These are phyloP conservation scores for Poa pratensis DNA, from an alignment of 176 grass and related monocot genomes.

Conservation along the genomic window DNA sequence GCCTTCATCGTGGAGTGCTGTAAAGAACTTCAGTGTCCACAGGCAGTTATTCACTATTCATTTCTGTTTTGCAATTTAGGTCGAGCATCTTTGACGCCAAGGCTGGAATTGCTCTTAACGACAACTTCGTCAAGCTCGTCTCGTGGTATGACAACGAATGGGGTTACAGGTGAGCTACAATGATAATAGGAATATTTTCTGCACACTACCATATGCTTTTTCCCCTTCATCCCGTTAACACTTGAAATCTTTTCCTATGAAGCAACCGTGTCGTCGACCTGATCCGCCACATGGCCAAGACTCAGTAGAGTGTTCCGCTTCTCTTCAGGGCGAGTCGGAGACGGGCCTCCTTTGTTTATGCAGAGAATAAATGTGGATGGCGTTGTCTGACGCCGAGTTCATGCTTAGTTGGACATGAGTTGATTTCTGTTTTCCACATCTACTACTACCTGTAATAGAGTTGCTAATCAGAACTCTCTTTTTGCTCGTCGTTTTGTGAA, in stretches of 20 bases:
- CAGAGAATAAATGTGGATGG: slow-evolving; percentile 64
- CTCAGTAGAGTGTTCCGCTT: slow-evolving; percentile 37
- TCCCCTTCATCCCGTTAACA: not conserved
- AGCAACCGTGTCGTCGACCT: slow-evolving; percentile 83
- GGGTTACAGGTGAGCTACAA: slow-evolving; percentile 67
- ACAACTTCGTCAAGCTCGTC: slow-evolving; percentile 71
- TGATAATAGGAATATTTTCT: too few relatives aligned
- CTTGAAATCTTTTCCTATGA: not conserved
- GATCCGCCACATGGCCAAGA: slow-evolving; percentile 74
- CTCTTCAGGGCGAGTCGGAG: not conserved
- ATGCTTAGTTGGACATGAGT: slow-evolving; percentile 40
- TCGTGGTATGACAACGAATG: slow-evolving; percentile 90
- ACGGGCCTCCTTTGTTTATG: slow-evolving; percentile 39
- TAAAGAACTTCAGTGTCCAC: too few relatives aligned
- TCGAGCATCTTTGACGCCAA: slow-evolving; percentile 93
- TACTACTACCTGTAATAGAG: slow-evolving; percentile 25
- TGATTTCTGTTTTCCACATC: slow-evolving; percentile 34
- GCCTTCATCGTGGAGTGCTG: not conserved
- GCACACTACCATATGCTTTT: not conserved
- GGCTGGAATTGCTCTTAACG: slow-evolving; percentile 83
- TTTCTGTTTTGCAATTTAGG: slow-evolving; percentile 31
- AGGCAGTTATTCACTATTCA: not conserved
- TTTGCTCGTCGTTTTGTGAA: slow-evolving; percentile 27
- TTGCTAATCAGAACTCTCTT: slow-evolving; percentile 19
- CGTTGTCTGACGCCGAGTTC: slow-evolving; percentile 1